Evolutionary conservation across 1,139 yeast genomes (phyloP).

Genomic region (Candida sp.): DNA sequence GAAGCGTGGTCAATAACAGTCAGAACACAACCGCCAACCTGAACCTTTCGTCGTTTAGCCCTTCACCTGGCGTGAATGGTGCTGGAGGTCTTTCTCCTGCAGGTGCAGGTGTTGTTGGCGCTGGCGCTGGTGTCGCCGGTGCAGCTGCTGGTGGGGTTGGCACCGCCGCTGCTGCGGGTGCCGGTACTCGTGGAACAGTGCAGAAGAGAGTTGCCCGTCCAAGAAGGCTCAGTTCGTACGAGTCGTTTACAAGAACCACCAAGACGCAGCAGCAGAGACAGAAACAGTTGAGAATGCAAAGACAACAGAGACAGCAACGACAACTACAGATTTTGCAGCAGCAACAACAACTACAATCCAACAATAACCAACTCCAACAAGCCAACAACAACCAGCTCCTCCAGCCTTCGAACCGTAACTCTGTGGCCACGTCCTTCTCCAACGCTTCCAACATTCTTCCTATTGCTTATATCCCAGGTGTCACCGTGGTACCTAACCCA

Average conservation of each 20-base stretch:
- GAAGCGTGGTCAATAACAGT: not conserved
- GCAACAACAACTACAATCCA: constrained; percentile 13
- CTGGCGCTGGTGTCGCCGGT: not conserved
- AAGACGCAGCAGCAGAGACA: constrained; percentile 16
- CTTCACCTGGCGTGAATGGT: constrained; percentile 1
- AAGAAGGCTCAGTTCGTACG: constrained; percentile 46
- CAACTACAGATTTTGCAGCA: not conserved
- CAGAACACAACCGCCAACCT: constrained; percentile 1
- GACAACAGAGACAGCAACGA: constrained; percentile 8
- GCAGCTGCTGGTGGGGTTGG: not conserved
- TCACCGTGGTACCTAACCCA: constrained; percentile 64
- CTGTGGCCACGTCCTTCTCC: constrained; percentile 64
- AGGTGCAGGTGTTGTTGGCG: not conserved
- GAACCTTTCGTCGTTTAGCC: not conserved
- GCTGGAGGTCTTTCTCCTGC: not conserved
- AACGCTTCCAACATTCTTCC: constrained; percentile 90
- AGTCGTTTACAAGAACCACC: constrained; percentile 45
- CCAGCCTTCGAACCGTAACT: constrained; percentile 28
- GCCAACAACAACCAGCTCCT: constrained; percentile 5
- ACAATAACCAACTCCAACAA: constrained; percentile 5
- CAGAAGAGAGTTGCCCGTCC: constrained; percentile 13
- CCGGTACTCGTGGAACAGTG: not conserved
- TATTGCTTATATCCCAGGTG: constrained; percentile 96
- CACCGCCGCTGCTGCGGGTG: not conserved
- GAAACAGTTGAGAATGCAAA: constrained; percentile 13